Percentiles rank a stretch among this genome's conserved stretches.
phyloP scores from a whole-genome alignment of 2,329 filamentous ascomycete species.

The Aureobasidium sp. region DNA sequence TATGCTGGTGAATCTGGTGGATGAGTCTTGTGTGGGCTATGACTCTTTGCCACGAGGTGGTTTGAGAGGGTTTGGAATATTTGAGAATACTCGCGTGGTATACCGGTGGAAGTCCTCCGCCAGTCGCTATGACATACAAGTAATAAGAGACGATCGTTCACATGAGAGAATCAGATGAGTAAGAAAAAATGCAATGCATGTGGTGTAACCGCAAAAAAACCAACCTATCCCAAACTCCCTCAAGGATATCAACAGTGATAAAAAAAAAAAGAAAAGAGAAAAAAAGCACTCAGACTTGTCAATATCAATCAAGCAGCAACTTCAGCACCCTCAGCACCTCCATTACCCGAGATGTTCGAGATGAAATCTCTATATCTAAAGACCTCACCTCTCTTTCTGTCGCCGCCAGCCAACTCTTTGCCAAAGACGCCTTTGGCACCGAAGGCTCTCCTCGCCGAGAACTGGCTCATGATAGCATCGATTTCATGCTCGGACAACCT shows the following conservation, averaged over 20 bases:
- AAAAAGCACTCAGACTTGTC: background rate
- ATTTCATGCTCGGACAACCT: conserved; percentile 66
- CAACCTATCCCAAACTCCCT: background rate
- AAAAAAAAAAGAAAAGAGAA: background rate
- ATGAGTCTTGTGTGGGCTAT: too few relatives aligned
- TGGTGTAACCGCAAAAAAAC: background rate
- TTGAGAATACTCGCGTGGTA: too few relatives aligned
- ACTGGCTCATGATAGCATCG: conserved; percentile 79
- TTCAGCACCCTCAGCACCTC: conserved; percentile 18
- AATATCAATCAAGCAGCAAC: background rate
- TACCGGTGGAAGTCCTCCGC: too few relatives aligned
- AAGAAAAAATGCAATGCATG: background rate
- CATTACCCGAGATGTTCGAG: conserved; percentile 38
- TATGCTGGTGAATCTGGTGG: too few relatives aligned
- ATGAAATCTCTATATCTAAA: conserved; percentile 95
- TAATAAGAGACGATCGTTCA: too few relatives aligned
- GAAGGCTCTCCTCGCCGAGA: conserved; percentile 77
- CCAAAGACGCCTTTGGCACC: conserved; percentile 50
- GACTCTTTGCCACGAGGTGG: too few relatives aligned
- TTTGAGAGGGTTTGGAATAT: too few relatives aligned
- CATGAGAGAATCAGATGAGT: background rate
- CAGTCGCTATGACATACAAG: too few relatives aligned
- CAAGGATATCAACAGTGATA: background rate
- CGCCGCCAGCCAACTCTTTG: conserved; percentile 32
- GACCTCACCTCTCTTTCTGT: conserved; percentile 67